Evolutionary conservation across 139 green algal genomes (phyloP).

Genomic region (Chlorella sp.): DNA sequence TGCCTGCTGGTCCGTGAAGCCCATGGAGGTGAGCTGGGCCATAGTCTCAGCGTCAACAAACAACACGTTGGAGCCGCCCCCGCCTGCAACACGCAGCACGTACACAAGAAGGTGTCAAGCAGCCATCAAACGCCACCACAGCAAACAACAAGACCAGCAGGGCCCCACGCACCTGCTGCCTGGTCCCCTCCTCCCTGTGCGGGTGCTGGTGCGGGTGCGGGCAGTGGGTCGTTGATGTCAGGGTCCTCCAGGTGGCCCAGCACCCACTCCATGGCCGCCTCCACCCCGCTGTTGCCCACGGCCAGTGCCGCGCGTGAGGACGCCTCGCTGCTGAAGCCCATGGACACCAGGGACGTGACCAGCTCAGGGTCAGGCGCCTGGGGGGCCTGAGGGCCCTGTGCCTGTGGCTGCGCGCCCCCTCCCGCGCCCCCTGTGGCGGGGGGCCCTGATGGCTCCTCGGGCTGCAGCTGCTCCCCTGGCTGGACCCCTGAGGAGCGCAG

Average conservation of each 20-base stretch:
- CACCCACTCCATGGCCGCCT: constrained; percentile 89
- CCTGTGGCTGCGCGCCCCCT: too few species aligned
- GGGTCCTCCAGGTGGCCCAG: constrained; percentile 88
- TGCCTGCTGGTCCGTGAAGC: constrained; percentile 66
- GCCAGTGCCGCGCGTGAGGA: constrained; percentile 58
- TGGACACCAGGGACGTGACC: constrained; percentile 48
- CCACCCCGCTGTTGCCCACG: constrained; percentile 40
- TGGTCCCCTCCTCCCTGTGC: constrained; percentile 1
- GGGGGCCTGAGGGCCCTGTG: not conserved
- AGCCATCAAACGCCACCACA: not conserved
- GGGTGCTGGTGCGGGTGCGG: constrained; percentile 5
- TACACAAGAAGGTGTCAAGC: not conserved
- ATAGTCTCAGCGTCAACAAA: constrained; percentile 49
- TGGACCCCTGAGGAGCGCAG: constrained; percentile 59
- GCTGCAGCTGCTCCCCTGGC: constrained; percentile 73
- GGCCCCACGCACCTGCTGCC: too few species aligned
- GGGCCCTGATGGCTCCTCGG: constrained; percentile 35
- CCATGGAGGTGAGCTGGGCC: constrained; percentile 70
- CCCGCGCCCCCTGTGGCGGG: not conserved
- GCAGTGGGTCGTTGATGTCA: constrained; percentile 81
- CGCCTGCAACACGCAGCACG: constrained; percentile 4
- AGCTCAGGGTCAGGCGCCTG: constrained; percentile 9
- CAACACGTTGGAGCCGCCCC: too few species aligned
- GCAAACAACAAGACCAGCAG: too few species aligned
- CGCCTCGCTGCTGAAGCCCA: constrained; percentile 74